phyloP scores from a whole-genome alignment of 2,329 filamentous ascomycete genomes.

The Claviceps spartinae region DNA sequence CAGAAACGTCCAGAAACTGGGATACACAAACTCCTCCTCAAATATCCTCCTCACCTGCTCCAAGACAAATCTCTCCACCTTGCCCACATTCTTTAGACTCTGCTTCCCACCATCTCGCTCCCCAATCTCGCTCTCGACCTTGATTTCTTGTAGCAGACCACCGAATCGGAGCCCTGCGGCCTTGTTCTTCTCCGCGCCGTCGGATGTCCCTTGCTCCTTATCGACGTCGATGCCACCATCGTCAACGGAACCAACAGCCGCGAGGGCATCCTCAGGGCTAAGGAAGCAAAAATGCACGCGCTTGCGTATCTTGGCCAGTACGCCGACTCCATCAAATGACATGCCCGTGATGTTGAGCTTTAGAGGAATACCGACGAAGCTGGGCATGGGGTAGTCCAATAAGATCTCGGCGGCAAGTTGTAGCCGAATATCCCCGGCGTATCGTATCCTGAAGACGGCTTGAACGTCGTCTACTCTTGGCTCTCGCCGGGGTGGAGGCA shows the following conservation, averaged over 20 bases:
- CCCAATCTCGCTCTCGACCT: slow-evolving; percentile 95
- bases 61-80: slow-evolving; percentile 93
- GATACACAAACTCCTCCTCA: slow-evolving; percentile 96
- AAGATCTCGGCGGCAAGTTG: slow-evolving; percentile 90
- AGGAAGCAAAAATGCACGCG: slow-evolving; percentile 89
- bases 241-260: slow-evolving; percentile 45
- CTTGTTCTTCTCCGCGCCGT: slow-evolving; percentile 10
- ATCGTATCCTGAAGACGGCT: slow-evolving; percentile 80
- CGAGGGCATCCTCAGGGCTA: slow-evolving; percentile 77
- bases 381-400: slow-evolving; percentile 96
- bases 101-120: slow-evolving; percentile 84
- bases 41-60: slow-evolving; percentile 96
- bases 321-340: slow-evolving; percentile 88
- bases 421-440: slow-evolving; percentile 75
- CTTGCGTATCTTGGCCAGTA: slow-evolving; percentile 81
- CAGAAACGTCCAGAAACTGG: slow-evolving; percentile 95
- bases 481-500: slow-evolving; percentile 40
- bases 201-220: slow-evolving; percentile 8
- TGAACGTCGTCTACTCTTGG: slow-evolving; percentile 77
- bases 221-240: slow-evolving; percentile 9
- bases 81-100: slow-evolving; percentile 94
- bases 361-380: slow-evolving; percentile 89
- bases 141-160: slow-evolving; percentile 78
- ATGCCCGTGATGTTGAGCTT: slow-evolving; percentile 91
- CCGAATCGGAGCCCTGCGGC: slow-evolving; percentile 36